These are phyloP conservation scores for Boletus rubescentipes DNA, from an alignment of 768 basidiomycete genomes.

Conservation along the genomic window DNA sequence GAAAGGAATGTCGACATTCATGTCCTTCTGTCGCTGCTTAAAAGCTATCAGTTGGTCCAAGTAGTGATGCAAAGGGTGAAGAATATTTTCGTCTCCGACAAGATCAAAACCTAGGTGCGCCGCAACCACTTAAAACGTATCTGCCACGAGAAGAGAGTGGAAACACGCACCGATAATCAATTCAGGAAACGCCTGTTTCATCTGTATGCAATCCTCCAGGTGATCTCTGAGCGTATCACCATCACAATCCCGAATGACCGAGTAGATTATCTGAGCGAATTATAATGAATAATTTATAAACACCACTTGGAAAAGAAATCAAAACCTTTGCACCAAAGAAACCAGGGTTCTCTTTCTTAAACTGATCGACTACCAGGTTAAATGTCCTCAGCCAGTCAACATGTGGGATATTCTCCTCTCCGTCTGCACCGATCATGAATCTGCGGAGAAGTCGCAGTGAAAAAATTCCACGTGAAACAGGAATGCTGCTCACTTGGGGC, in stretches of 20 bases:
- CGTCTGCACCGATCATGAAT: constrained; percentile 56
- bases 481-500: constrained; percentile 43
- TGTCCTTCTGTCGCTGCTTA: constrained; percentile 50
- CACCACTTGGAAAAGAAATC: background rate
- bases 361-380: constrained; percentile 48
- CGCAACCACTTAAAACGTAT: background rate
- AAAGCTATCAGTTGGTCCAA: constrained; percentile 60
- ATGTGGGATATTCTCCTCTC: constrained; percentile 57
- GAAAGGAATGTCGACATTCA: constrained; percentile 63
- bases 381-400: constrained; percentile 57
- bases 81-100: constrained; percentile 46
- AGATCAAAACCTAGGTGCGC: constrained; percentile 66
- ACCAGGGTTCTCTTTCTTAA: constrained; percentile 56
- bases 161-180: constrained; percentile 57
- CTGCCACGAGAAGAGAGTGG: background rate
- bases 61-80: constrained; percentile 62
- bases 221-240: constrained; percentile 61
- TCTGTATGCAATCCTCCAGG: constrained; percentile 68
- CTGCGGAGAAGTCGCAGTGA: constrained; percentile 31
- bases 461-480: background rate
- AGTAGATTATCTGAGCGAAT: constrained; percentile 62
- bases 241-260: constrained; percentile 55
- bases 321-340: constrained; percentile 67
- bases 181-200: constrained; percentile 75
- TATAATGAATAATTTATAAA: background rate